phyloP scores from a whole-genome alignment of 1,139 yeast species.

The Scheffersomyces lignicola region DNA sequence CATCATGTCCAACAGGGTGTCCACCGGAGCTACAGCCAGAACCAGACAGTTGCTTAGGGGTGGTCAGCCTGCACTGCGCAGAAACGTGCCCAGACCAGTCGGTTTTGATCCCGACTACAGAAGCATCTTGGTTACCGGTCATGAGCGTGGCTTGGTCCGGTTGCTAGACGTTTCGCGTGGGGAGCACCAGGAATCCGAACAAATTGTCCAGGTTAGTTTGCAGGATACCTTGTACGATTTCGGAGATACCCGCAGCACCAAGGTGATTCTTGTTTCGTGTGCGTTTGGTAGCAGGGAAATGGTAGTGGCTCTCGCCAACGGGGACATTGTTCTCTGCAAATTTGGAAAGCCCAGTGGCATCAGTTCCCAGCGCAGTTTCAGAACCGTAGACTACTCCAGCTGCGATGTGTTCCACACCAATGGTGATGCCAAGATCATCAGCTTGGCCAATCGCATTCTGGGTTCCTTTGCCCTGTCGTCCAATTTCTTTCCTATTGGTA shows the following conservation, averaged over 20 bases:
- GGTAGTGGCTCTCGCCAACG: slow-evolving; percentile 65
- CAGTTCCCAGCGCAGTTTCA: slow-evolving; percentile 11
- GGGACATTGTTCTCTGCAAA: slow-evolving; percentile 75
- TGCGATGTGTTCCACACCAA: slow-evolving; percentile 36
- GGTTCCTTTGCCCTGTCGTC: slow-evolving; percentile 33
- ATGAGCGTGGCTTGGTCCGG: slow-evolving; percentile 74
- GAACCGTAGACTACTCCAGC: slow-evolving; percentile 25
- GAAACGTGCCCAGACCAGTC: slow-evolving; percentile 38
- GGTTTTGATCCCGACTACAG: slow-evolving; percentile 58
- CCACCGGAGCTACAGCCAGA: slow-evolving; percentile 41
- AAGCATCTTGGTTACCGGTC: slow-evolving; percentile 76
- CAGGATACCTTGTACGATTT: slow-evolving; percentile 34
- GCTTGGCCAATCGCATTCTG: slow-evolving; percentile 30
- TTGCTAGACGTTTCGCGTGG: slow-evolving; percentile 81
- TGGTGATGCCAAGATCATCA: slow-evolving; percentile 36
- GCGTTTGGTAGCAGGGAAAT: slow-evolving; percentile 79
- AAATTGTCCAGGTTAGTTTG: slow-evolving; percentile 36
- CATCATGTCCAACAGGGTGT: slow-evolving; percentile 48
- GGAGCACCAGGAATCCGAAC: slow-evolving; percentile 62
- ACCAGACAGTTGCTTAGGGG: slow-evolving; percentile 57
- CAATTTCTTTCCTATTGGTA: slow-evolving; percentile 64
- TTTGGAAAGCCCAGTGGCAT: slow-evolving; percentile 49
- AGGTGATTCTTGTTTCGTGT: slow-evolving; percentile 63
- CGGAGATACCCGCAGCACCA: slow-evolving; percentile 32
- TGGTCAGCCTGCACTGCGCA: slow-evolving; percentile 63